These are phyloP conservation scores for Geotrichum reessii DNA, from an alignment of 1,139 yeast species.

Conservation along the genomic window DNA sequence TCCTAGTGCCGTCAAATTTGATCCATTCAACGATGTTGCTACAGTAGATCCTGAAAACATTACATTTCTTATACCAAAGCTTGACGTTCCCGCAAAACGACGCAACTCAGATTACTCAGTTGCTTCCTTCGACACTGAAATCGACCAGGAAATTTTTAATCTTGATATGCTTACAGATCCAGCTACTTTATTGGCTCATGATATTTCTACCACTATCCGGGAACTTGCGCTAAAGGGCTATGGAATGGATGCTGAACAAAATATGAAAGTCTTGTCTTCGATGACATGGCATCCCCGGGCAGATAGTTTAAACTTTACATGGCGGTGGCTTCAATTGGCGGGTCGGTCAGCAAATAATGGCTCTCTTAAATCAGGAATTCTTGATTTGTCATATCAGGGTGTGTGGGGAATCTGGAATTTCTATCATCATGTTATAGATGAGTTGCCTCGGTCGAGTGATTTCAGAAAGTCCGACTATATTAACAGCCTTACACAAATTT, in stretches of 20 bases:
- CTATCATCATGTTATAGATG: constrained; percentile 53
- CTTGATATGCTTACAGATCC: constrained; percentile 18
- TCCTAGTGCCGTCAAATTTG: constrained; percentile 58
- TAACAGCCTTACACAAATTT: constrained; percentile 24
- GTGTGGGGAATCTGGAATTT: constrained; percentile 90
- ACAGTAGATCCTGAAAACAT: constrained; percentile 60
- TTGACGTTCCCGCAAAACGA: neutral
- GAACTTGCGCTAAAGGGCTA: constrained; percentile 69
- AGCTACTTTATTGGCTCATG: constrained; percentile 29
- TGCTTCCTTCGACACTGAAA: constrained; percentile 30
- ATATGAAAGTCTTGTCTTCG: constrained; percentile 55
- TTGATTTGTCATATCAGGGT: constrained; percentile 85
- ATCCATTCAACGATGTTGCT: constrained; percentile 64
- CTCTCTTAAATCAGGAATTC: constrained; percentile 57
- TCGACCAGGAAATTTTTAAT: constrained; percentile 30
- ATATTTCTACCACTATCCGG: constrained; percentile 46
- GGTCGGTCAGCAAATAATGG: constrained; percentile 62
- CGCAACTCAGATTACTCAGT: constrained; percentile 14
- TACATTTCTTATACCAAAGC: constrained; percentile 24
- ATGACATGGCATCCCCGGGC: constrained; percentile 20
- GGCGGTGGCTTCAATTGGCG: constrained; percentile 86
- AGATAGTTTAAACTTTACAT: constrained; percentile 64
- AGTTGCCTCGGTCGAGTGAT: constrained; percentile 35
- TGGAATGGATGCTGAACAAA: constrained; percentile 61
- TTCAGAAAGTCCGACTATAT: constrained; percentile 26